These are phyloP conservation scores for Stentor roeselii DNA, from an alignment of 73 alveolate genomes.

Conservation along the genomic window DNA sequence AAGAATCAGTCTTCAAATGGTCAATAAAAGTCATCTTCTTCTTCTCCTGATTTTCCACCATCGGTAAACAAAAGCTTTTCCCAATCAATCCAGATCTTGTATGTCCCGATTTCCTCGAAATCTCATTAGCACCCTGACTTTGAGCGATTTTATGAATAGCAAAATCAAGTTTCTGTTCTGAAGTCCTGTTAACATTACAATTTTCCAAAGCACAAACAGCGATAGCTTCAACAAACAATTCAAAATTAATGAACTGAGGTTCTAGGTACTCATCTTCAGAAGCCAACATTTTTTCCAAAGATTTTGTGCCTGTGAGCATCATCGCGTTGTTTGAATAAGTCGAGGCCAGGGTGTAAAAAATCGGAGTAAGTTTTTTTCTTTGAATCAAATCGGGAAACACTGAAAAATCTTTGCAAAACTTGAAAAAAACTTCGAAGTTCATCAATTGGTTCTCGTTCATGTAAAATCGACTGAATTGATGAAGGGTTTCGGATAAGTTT, in stretches of 20 bases:
- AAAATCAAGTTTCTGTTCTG: not conserved
- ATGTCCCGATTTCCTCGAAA: not conserved
- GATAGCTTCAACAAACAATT: not conserved
- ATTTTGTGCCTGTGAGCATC: not conserved
- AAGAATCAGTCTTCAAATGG: too few relatives aligned
- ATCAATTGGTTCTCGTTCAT: not conserved
- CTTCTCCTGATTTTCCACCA: not conserved
- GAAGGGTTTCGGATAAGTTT: not conserved
- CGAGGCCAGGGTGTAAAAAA: not conserved
- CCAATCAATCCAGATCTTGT: not conserved
- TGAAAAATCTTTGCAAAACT: constrained; percentile 17
- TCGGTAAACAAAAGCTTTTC: not conserved
- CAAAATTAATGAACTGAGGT: not conserved
- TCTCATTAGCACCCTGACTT: not conserved
- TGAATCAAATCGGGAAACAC: not conserved
- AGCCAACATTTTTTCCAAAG: not conserved
- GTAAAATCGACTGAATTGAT: not conserved
- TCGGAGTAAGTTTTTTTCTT: constrained; percentile 1
- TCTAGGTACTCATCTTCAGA: not conserved
- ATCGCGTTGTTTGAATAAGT: not conserved
- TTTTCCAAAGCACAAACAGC: not conserved
- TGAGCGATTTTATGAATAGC: not conserved
- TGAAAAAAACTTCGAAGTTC: not conserved
- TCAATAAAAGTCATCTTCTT: not conserved
- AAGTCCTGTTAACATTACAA: not conserved